Base-by-base conservation (phyloP, 2,329 filamentous ascomycete genomes). In the Bipolaris zeicola region DNA sequence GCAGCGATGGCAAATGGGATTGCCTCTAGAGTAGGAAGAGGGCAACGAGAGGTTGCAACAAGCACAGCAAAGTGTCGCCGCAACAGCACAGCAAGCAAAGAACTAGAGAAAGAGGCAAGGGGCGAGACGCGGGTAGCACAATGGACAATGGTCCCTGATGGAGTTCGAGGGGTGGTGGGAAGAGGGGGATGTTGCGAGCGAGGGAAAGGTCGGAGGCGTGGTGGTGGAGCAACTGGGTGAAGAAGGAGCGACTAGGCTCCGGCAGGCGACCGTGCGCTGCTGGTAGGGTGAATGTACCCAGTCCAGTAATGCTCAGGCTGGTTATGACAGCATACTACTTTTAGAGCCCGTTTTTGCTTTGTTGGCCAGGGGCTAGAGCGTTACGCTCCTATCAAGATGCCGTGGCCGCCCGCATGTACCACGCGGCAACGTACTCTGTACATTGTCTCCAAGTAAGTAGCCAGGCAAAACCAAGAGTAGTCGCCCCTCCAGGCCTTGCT, bases 271-370 rank as follows among this genome's bases (percentile, higher is more conserved):
- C 67, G 70, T 73, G 72, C 70, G 62, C 59, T 60, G 13, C 26
- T 62, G 44, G 62, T 58, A 66, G 61, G 62, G 69, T 72, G 70
- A 74, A 74, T 69, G 69, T 69, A 61, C 68, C 65, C 69, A 72
- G 68, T 69, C 65, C 69, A 72, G 68, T 69, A 69, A 72, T 72
- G 54, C 44, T 61, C 60, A 43, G 61, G 61, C 54, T 60, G 61
- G 55, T 44, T 57, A 73, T 70, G 72, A 73, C 68, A 67, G 58
- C 69, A 73, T 69, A 61, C 70, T 72, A 72, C 65, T 69, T 70
- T 70, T 72, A 68, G 68, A 66, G 59, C 60, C 57, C 54, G 58
- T 61, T 59, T 57, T 60, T 63, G 60, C 61, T 60, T 57, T 60
- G 57, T 57, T 57, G 61, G 63, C 58, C 61, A 65, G 63, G 66